Base-by-base conservation (phyloP, 768 basidiomycete species). In the Xerocomus brunneocitrinus region DNA sequence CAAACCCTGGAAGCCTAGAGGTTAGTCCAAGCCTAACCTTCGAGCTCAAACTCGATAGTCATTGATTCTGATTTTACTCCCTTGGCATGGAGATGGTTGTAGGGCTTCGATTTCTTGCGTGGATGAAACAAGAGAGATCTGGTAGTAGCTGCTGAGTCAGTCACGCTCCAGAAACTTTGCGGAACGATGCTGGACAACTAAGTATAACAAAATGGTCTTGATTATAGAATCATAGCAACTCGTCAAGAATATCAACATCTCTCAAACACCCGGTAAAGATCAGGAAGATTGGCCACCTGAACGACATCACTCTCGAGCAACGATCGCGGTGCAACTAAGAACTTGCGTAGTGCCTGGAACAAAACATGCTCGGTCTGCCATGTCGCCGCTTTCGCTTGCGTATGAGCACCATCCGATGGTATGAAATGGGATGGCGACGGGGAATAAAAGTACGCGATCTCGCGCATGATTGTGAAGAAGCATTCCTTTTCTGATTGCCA, bases 201-300 rank as follows among this genome's bases (percentile, higher is more conserved):
- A 19, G 19, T 19, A 19, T 19, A 19, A 19, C 19, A 19, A 19
- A 8, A 39, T 19, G 19, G 38, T 39, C 16, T 39, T 8, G 4
- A 19, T 39, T 2, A 41, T 28, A 36, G 7, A 46, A 41, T 54
- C 38, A 25, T 40, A 43, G 39, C 49, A 53, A 16, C 41, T 12
- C 55, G 5, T 58, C 52, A 28, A n/a, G 14, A 27, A 8, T n/a
- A 42, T 76, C 66, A 98, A 65, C 95, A 98, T 58, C 95, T 73
- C 71, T 98, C 95, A 63, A 98, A 99, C 0, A 98, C 89, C 57
- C 88, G 85, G 69, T 97, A 99, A 49, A 99, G 73, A 58, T 95
- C 92, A 2, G 93, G 93, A 40, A 98, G 71, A 67, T 82, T 88
- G 9, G 97, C 94, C 19, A 95, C 82, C 70, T 95, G 90, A 2